A percentile compares a stretch with the other conserved stretches of the same genome.
phyloP scores from a whole-genome alignment of 768 basidiomycete species.

The Lactarius sanguifluus region DNA sequence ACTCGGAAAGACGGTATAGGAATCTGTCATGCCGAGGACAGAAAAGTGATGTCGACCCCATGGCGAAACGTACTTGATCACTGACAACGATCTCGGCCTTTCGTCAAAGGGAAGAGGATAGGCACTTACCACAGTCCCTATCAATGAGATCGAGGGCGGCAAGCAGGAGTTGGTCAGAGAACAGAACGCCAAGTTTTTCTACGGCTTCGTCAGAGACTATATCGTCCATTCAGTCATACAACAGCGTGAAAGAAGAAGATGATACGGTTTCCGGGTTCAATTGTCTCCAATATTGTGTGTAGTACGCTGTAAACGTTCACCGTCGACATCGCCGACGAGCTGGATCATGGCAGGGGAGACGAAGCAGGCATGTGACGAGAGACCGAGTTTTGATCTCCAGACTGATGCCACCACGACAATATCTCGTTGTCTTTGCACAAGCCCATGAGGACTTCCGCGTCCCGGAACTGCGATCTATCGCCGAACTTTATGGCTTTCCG shows the following conservation, averaged over 20 bases:
- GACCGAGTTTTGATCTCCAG: no score
- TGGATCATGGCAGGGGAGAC: conserved; percentile 1
- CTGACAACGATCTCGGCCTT: conserved; percentile 36
- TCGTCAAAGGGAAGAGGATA: neutral
- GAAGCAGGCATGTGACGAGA: neutral
- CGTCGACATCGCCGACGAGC: conserved; percentile 3
- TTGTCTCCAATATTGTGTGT: conserved; percentile 32
- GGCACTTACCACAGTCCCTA: conserved; percentile 55
- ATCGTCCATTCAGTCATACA: neutral
- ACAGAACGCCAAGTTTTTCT: conserved; percentile 54
- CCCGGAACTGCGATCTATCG: conserved; percentile 77
- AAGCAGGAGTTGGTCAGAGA: conserved; percentile 64
- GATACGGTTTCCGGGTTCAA: conserved; percentile 38
- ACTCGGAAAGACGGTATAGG: conserved; percentile 55
- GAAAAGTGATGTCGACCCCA: conserved; percentile 64
- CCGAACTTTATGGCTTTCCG: conserved; percentile 69
- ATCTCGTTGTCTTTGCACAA: conserved; percentile 78
- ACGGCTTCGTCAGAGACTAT: conserved; percentile 53
- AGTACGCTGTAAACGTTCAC: conserved; percentile 18
- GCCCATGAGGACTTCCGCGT: conserved; percentile 79
- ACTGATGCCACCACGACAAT: conserved; percentile 33
- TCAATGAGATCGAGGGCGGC: conserved; percentile 81
- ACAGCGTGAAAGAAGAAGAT: conserved; percentile 7
- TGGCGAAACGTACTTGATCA: conserved; percentile 57
- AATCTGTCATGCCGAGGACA: conserved; percentile 64